Conservation (phyloP, 768 basidiomycete species). For the Epithele typhae region DNA sequence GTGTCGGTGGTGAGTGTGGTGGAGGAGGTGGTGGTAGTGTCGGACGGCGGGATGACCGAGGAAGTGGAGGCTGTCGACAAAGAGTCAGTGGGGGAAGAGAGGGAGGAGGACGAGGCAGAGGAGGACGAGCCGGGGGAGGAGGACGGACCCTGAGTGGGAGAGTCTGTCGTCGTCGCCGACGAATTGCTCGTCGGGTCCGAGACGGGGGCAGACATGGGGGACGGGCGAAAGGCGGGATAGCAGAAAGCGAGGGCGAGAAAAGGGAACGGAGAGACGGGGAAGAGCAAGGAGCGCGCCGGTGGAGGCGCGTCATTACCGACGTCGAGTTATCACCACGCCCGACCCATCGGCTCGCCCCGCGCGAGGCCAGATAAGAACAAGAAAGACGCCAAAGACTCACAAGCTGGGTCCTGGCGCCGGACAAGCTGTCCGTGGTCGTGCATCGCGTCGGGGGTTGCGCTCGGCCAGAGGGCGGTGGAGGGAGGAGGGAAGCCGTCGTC, state of each 20-base stretch:
- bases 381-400: no score
- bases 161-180: neutral
- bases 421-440: no score
- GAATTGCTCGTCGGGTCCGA: constrained; percentile 12
- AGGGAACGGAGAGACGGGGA: no score
- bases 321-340: no score
- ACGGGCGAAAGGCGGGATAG: neutral
- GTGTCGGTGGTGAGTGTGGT: constrained; percentile 5
- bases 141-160: constrained; percentile 5
- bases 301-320: no score
- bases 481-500: no score
- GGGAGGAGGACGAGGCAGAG: neutral
- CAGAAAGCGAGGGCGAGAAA: neutral
- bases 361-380: no score
- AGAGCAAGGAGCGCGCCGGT: no score
- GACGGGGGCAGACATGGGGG: constrained; percentile 1
- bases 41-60: constrained; percentile 1
- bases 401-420: no score
- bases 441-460: no score
- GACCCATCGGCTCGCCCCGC: no score
- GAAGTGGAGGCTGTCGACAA: constrained; percentile 6
- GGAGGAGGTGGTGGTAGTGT: constrained; percentile 4
- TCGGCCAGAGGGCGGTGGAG: no score
- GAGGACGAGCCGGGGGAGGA: constrained; percentile 4
- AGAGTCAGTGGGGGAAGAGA: neutral